A percentile compares a stretch with the other conserved stretches of the same genome.
Evolutionary conservation across 2,329 filamentous ascomycete genomes (phyloP).

Genomic region (Alternaria metachromatica): DNA sequence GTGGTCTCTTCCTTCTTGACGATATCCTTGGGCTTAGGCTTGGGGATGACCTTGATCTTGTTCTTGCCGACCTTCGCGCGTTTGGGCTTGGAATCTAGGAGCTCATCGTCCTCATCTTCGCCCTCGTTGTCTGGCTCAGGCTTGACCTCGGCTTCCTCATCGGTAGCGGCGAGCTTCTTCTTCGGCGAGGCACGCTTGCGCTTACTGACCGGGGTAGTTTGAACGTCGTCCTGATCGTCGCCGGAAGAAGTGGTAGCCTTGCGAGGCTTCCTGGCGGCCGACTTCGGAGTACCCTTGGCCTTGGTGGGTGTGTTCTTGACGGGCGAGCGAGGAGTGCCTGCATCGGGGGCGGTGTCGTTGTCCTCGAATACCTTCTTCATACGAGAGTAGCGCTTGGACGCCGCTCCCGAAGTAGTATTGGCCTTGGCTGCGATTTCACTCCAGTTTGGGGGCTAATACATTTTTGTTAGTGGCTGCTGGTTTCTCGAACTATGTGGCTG

Average conservation of each 20-base stretch:
- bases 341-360: constrained; percentile 12
- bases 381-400: constrained; percentile 42
- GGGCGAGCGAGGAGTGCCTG: neutral
- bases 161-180: constrained; percentile 1
- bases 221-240: neutral
- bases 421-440: constrained; percentile 33
- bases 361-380: constrained; percentile 41
- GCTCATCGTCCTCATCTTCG: neutral
- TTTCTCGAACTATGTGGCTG: neutral
- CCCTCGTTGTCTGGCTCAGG: neutral
- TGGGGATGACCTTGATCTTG: neutral
- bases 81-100: constrained; percentile 6
- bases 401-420: constrained; percentile 39
- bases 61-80: constrained; percentile 1
- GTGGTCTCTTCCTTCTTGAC: constrained; percentile 1
- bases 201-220: constrained; percentile 13
- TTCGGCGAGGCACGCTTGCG: constrained; percentile 26
- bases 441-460: constrained; percentile 31
- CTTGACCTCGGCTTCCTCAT: constrained; percentile 3
- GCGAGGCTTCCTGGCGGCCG: constrained; percentile 6
- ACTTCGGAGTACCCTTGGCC: constrained; percentile 8
- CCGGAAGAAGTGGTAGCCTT: neutral
- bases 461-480: neutral
- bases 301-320: neutral
- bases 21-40: neutral